Percentiles rank a stretch among this genome's conserved stretches.
These are phyloP conservation scores for Rhodomyrtus psidioides DNA, from an alignment of 441 rosid genomes.

Conservation along the genomic window DNA sequence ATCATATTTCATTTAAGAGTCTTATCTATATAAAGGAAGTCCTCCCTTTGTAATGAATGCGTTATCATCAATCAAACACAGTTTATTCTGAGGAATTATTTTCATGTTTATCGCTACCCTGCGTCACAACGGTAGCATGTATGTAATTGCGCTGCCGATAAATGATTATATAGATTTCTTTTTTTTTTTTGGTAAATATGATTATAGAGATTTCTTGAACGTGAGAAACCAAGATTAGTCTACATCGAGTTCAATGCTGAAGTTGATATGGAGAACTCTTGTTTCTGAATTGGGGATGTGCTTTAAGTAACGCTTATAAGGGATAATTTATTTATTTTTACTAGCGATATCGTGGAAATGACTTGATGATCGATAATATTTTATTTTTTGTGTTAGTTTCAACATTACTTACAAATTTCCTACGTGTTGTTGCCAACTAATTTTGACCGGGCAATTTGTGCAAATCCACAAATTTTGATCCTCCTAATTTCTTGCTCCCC, in stretches of 20 bases:
- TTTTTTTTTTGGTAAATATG: too few species aligned
- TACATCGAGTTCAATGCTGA: not conserved
- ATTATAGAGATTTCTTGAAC: not conserved
- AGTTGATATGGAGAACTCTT: not conserved
- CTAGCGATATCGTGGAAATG: not conserved
- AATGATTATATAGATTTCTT: not conserved
- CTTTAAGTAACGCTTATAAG: not conserved
- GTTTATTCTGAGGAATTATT: too few species aligned
- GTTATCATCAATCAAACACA: too few species aligned
- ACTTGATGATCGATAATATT: not conserved
- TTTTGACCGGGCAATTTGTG: too few species aligned
- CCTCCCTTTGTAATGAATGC: too few species aligned
- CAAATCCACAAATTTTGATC: too few species aligned
- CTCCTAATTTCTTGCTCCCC: too few species aligned
- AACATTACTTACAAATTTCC: not conserved
- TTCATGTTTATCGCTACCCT: too few species aligned
- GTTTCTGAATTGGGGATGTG: not conserved
- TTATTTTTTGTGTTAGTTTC: not conserved
- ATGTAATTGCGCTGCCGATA: not conserved
- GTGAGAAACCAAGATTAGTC: not conserved
- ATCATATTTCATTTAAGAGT: too few species aligned
- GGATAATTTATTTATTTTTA: not conserved
- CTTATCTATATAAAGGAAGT: too few species aligned
- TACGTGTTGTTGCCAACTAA: too few species aligned
- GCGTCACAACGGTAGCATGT: not conserved